phyloP scores from a whole-genome alignment of 2,329 filamentous ascomycete species.

The Verticillium isaacii region DNA sequence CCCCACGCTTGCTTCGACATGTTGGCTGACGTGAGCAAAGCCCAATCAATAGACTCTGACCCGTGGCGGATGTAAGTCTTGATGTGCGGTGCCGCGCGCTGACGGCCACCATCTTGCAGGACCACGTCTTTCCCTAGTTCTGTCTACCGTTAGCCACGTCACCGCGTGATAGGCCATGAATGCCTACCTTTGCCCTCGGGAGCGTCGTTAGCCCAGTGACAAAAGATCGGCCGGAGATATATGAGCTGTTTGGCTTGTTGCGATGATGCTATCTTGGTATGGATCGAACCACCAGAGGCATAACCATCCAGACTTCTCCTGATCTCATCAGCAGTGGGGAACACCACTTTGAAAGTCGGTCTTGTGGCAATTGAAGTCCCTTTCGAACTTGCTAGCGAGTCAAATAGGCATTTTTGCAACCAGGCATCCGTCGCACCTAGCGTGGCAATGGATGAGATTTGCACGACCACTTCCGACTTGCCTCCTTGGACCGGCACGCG shows the following conservation, averaged over 20 bases:
- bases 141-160: conserved; percentile 11
- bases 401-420: conserved; percentile 63
- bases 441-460: conserved; percentile 80
- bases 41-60: conserved; percentile 68
- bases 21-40: conserved; percentile 85
- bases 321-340: conserved; percentile 76
- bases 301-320: conserved; percentile 75
- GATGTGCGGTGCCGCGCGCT: conserved; percentile 76
- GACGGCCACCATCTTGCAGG: conserved; percentile 50
- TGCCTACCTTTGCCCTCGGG: conserved; percentile 25
- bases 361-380: conserved; percentile 15
- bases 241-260: conserved; percentile 69
- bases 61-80: conserved; percentile 78
- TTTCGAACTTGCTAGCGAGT: conserved; percentile 33
- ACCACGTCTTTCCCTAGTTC: conserved; percentile 17
- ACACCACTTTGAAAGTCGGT: conserved; percentile 66
- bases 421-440: conserved; percentile 67
- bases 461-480: conserved; percentile 47
- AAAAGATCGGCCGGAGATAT: conserved; percentile 66
- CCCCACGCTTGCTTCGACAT: conserved; percentile 89
- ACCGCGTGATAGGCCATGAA: too few relatives aligned
- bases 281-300: conserved; percentile 70
- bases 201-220: conserved; percentile 69
- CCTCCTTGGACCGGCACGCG: conserved; percentile 41
- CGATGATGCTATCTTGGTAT: conserved; percentile 68